Percentiles rank a stretch among this genome's conserved stretches.
Conservation (phyloP, 1,284 basidiomycete genomes). For the Tilletiopsis washingtonensis region DNA sequence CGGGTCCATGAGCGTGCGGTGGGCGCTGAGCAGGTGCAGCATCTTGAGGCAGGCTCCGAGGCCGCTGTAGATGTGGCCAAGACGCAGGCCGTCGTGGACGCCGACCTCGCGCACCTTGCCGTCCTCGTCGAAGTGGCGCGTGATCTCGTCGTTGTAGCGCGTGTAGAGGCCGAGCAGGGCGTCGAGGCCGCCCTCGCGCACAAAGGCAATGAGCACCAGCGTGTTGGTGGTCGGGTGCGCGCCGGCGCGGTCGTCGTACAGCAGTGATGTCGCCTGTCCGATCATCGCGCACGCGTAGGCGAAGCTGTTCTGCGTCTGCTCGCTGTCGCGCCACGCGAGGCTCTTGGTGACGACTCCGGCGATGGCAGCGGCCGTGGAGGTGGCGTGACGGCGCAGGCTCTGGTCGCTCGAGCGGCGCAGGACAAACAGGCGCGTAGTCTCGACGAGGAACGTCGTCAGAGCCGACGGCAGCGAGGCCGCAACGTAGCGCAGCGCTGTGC, state of each 20-base stretch:
- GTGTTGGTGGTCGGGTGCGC: constrained; percentile 59
- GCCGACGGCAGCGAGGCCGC: constrained; percentile 70
- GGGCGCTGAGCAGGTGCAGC: constrained; percentile 66
- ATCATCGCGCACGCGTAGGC: constrained; percentile 61
- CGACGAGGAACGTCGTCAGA: constrained; percentile 78
- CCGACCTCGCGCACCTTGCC: too few relatives aligned
- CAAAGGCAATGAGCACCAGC: constrained; percentile 66
- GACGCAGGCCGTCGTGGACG: constrained; percentile 26
- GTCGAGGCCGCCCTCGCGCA: constrained; percentile 62
- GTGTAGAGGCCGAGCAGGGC: constrained; percentile 60
- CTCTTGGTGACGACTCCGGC: constrained; percentile 68
- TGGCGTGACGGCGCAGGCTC: constrained; percentile 69
- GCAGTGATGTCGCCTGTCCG: constrained; percentile 62
- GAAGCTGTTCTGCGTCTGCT: constrained; percentile 50
- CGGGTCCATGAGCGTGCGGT: constrained; percentile 74
- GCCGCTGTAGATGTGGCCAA: constrained; percentile 66
- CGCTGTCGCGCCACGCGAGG: constrained; percentile 56
- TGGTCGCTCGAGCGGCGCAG: constrained; percentile 70
- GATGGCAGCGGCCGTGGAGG: constrained; percentile 61
- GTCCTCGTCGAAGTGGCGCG: constrained; percentile 54
- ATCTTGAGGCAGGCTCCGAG: constrained; percentile 74
- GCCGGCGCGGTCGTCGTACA: constrained; percentile 67
- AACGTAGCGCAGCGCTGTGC: constrained; percentile 60
- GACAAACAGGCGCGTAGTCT: constrained; percentile 74
- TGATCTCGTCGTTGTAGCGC: constrained; percentile 58